A percentile compares a stretch with the other conserved stretches of the same genome.
Conservation (phyloP, 2,329 filamentous ascomycete species). For the Periglandula ipomoeae region DNA sequence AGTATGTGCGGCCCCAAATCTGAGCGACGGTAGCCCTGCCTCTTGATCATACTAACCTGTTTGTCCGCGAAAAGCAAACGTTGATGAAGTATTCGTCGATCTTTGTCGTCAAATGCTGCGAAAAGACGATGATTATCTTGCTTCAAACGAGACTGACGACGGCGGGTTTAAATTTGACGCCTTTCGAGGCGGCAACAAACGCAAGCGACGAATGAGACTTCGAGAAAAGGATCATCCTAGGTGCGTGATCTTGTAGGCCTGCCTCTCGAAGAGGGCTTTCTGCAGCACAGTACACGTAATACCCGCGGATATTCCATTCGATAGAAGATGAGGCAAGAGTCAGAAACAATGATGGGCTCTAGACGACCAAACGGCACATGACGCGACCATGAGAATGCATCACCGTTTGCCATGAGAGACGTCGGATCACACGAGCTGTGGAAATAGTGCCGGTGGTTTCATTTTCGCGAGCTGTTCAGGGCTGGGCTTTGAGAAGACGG, state of each 20-base stretch:
- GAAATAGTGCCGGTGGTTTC: too few relatives aligned
- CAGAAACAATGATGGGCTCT: too few relatives aligned
- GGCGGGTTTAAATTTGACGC: constrained; percentile 32
- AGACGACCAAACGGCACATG: too few relatives aligned
- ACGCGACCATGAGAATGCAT: too few relatives aligned
- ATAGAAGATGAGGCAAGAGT: too few relatives aligned
- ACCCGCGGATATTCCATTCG: background rate
- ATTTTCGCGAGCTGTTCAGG: too few relatives aligned
- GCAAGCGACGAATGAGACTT: constrained; percentile 20
- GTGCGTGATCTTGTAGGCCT: constrained; percentile 30
- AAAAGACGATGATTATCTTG: constrained; percentile 48
- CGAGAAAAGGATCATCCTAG: constrained; percentile 25
- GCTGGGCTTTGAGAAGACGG: too few relatives aligned
- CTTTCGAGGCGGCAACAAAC: constrained; percentile 17
- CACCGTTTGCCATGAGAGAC: too few relatives aligned
- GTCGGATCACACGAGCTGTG: too few relatives aligned
- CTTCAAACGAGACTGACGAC: constrained; percentile 25
- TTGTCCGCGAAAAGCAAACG: constrained; percentile 48
- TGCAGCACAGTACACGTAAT: background rate
- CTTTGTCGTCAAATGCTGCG: constrained; percentile 76
- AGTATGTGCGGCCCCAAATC: constrained; percentile 28
- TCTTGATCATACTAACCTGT: background rate
- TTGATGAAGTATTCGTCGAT: constrained; percentile 83
- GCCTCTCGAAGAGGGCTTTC: background rate
- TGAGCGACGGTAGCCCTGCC: too few relatives aligned